Evolutionary conservation across 257 asterid genomes (phyloP), one percentile per base, ranked within the genome.

Genomic region (Solanum medicagineum): DNA sequence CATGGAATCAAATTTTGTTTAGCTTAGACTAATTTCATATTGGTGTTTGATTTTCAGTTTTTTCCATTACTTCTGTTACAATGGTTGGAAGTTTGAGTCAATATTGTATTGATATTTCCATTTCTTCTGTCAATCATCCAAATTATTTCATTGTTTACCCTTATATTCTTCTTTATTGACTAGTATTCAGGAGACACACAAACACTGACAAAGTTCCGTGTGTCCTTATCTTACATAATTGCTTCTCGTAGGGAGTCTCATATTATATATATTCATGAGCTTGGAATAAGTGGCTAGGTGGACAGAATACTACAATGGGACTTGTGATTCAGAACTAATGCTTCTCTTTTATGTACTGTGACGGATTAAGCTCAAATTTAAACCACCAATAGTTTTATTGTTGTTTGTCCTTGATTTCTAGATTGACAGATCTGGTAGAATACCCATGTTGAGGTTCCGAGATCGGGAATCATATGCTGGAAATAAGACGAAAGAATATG

Each of bases 401-500:
- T 1, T 26, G 53, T 1, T 53, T 16, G 47, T 79, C 29, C 65
- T 74, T 73, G 26, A 75, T 63, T 12, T 87, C 81, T 90, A 95
- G 99, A 87, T 97, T 90, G 98, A 97, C 92, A 92, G 99, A 88
- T 91, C 97, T 36, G 98, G 99, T 79, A 92, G 53, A 91, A 95
- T 97, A 89, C 99, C 99, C 74, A 93, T 86, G 96, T 85, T 97
- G 90, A 92, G 94, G 90, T 95, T 95, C 91, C 95, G 96, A 85
- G 98, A 97, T 91, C 97, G 99, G 77, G 99, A 95, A 26, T 97
- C 99, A 47, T 95, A 97, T 92, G 92, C 99, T 86, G 91, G 86
- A 84, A 95, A 97, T 91, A 97, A 97, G 93, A 97, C 99, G 7
- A 97, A 97, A 96, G 99, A 95, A 87, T 97, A 94, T 81, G 98